Percentiles rank a stretch among this genome's conserved stretches.
Conservation (phyloP, 768 basidiomycete species). For the Tephrocybe rancida region DNA sequence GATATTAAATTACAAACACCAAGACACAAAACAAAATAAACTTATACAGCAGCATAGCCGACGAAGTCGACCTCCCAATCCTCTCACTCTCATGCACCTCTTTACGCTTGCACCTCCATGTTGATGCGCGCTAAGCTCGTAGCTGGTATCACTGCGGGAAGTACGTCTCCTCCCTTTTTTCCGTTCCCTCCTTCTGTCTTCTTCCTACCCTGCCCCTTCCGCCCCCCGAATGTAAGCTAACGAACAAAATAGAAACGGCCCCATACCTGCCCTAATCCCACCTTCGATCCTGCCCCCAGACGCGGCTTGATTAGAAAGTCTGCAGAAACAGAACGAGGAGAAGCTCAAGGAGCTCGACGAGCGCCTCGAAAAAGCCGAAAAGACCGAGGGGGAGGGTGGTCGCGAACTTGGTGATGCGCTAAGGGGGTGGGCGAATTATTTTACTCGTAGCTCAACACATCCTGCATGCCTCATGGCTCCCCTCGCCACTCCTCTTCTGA, state of each 20-base stretch:
- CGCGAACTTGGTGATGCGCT: conserved; percentile 90
- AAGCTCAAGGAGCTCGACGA: conserved; percentile 77
- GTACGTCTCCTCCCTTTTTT: too few relatives aligned
- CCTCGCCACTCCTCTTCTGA: too few relatives aligned
- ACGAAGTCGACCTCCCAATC: conserved; percentile 82
- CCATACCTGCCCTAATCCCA: conserved; percentile 71
- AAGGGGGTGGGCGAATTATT: conserved; percentile 80
- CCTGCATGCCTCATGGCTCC: too few relatives aligned
- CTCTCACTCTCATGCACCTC: conserved; percentile 78
- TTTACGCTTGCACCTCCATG: conserved; percentile 76
- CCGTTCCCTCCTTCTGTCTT: too few relatives aligned
- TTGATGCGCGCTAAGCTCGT: conserved; percentile 64
- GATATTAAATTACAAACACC: too few relatives aligned
- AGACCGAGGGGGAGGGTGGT: conserved; percentile 92
- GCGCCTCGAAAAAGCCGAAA: conserved; percentile 81
- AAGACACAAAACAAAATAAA: too few relatives aligned
- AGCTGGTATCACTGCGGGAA: conserved; percentile 77
- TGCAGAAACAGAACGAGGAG: conserved; percentile 59
- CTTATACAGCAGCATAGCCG: conserved; percentile 83
- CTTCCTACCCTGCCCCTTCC: too few relatives aligned
- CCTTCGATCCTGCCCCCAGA: conserved; percentile 54
- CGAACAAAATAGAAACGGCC: too few relatives aligned
- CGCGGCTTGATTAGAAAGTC: conserved; percentile 46
- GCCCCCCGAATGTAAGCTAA: too few relatives aligned
- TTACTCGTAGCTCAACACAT: too few relatives aligned